These are phyloP conservation scores for Smittium mucronatum DNA, from an alignment of 371 early-diverging fungal genomes.

Conservation along the genomic window DNA sequence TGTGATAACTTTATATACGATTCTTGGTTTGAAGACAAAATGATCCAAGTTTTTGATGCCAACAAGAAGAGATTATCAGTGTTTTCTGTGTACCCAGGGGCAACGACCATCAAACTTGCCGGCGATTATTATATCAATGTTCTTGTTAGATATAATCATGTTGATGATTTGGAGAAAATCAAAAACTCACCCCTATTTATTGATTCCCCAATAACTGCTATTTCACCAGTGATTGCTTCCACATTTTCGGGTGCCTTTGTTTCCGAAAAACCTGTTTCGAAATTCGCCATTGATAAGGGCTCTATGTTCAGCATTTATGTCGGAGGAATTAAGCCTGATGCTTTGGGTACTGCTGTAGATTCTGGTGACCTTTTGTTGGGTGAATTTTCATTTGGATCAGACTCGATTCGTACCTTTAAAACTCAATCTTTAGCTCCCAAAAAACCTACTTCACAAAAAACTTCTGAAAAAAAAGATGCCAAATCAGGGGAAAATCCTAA, in stretches of 20 bases:
- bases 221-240: constrained; percentile 40
- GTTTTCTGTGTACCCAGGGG: constrained; percentile 60
- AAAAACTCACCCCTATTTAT: constrained; percentile 45
- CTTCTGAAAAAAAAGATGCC: constrained; percentile 11
- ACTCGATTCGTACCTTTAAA: constrained; percentile 8
- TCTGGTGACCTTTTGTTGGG: constrained; percentile 70
- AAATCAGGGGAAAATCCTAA: constrained; percentile 20
- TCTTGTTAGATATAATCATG: constrained; percentile 55
- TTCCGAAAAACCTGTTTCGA: constrained; percentile 19
- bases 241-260: constrained; percentile 40
- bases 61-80: constrained; percentile 48
- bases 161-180: constrained; percentile 56
- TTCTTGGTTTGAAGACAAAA: constrained; percentile 27
- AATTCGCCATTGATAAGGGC: constrained; percentile 34
- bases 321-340: constrained; percentile 21
- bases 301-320: constrained; percentile 37
- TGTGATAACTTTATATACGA: constrained; percentile 28
- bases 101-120: constrained; percentile 50
- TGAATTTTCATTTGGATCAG: constrained; percentile 38
- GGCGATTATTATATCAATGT: constrained; percentile 74
- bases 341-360: constrained; percentile 56
- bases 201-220: constrained; percentile 44
- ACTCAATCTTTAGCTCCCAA: constrained; percentile 11
- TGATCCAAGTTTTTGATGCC: constrained; percentile 36
- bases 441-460: constrained; percentile 8